phyloP scores from a whole-genome alignment of 1,284 basidiomycete species.

The Grifola frondosa region DNA sequence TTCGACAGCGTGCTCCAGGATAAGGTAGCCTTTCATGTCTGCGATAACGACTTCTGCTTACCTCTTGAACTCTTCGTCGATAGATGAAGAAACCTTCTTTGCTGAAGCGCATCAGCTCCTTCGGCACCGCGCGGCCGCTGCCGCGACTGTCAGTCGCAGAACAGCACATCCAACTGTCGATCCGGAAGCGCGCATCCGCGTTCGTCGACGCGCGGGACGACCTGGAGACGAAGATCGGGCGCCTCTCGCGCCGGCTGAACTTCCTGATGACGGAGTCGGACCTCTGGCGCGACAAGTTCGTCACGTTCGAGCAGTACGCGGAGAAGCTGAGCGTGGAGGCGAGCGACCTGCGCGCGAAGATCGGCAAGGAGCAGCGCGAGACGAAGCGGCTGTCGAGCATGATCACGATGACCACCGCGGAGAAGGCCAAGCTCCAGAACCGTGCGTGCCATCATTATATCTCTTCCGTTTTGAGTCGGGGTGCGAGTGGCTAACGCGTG shows the following conservation, averaged over 20 bases:
- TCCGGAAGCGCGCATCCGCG: slow-evolving; percentile 85
- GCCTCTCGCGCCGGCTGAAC: slow-evolving; percentile 78
- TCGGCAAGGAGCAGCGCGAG: slow-evolving; percentile 86
- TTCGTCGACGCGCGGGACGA: slow-evolving; percentile 93
- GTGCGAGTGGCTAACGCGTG: slow-evolving; percentile 13
- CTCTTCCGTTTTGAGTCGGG: slow-evolving; percentile 5
- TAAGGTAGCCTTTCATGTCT: slow-evolving; percentile 52
- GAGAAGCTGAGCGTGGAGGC: slow-evolving; percentile 86
- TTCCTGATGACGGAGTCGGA: slow-evolving; percentile 91
- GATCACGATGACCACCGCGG: slow-evolving; percentile 70
- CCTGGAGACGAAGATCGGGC: slow-evolving; percentile 86
- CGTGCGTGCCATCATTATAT: slow-evolving; percentile 46
- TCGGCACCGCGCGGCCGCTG: slow-evolving; percentile 68
- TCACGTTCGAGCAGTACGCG: slow-evolving; percentile 89
- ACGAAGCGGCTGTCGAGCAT: slow-evolving; percentile 79
- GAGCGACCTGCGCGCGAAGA: slow-evolving; percentile 75
- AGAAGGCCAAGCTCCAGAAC: slow-evolving; percentile 72
- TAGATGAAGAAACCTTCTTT: slow-evolving; percentile 88
- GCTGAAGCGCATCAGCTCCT: slow-evolving; percentile 81
- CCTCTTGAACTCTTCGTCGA: neutral
- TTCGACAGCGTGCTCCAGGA: slow-evolving; percentile 88
- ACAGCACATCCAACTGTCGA: slow-evolving; percentile 80
- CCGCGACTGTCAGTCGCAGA: slow-evolving; percentile 78
- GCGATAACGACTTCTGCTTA: too few species aligned
- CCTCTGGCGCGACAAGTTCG: slow-evolving; percentile 88